Evolutionary conservation across 768 basidiomycete genomes (phyloP).

Genomic region (Coprinellus aureogranulatus): DNA sequence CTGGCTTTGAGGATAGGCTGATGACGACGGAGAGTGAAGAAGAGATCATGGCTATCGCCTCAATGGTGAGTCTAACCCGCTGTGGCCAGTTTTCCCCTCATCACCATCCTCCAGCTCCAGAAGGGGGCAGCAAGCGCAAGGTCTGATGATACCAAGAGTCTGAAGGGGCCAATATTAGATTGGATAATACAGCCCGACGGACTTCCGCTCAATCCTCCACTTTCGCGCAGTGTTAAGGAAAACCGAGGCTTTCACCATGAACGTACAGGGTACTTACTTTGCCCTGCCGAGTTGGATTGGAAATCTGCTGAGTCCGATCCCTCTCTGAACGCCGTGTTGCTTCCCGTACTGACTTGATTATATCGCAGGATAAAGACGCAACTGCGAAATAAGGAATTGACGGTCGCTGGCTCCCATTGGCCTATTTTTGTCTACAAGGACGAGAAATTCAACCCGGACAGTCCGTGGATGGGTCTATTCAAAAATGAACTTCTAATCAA

Average conservation of each 20-base stretch:
- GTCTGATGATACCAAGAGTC: background rate
- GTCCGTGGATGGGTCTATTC: constrained; percentile 1
- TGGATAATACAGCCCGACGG: background rate
- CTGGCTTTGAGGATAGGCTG: background rate
- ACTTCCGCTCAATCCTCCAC: background rate
- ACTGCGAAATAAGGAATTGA: background rate
- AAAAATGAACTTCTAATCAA: background rate
- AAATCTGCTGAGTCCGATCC: background rate
- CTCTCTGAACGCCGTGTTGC: background rate
- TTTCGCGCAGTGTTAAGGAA: background rate
- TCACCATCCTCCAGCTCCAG: background rate
- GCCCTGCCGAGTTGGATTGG: constrained; percentile 1
- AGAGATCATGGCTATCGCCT: background rate
- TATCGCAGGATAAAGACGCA: background rate
- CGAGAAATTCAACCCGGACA: background rate
- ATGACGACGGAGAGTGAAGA: background rate
- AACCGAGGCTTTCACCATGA: background rate
- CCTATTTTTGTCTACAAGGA: background rate
- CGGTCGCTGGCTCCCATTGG: background rate
- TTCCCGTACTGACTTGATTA: background rate
- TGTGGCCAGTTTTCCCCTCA: no score
- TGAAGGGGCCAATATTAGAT: background rate
- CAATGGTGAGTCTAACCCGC: background rate
- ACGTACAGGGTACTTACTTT: background rate
- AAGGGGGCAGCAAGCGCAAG: background rate